These are phyloP conservation scores for Colletotrichum spinosum DNA, from an alignment of 2,329 filamentous ascomycete genomes.

Conservation along the genomic window DNA sequence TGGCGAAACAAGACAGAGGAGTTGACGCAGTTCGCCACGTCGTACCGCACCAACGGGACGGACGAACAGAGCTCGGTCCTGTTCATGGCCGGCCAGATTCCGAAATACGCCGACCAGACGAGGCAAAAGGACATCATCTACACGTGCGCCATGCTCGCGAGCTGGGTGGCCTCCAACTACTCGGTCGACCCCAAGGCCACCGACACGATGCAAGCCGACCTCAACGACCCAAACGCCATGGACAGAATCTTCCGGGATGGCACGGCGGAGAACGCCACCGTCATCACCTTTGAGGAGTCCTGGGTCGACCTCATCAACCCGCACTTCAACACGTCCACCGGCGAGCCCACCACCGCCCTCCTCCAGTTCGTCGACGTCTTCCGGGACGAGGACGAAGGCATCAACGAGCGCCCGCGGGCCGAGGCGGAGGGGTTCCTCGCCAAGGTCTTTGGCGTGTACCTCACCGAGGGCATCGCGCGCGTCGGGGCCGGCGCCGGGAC, in stretches of 20 bases:
- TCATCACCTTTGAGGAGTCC: neutral
- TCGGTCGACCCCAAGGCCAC: conserved; percentile 5
- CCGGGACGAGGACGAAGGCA: neutral
- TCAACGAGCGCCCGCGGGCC: neutral
- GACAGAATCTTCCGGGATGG: neutral
- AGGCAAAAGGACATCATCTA: neutral
- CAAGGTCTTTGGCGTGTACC: conserved; percentile 11
- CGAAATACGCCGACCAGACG: neutral
- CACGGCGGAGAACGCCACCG: neutral
- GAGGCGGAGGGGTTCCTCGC: neutral
- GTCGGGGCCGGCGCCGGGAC: neutral
- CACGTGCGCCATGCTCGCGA: conserved; percentile 9
- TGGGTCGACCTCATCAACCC: neutral
- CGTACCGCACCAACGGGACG: neutral
- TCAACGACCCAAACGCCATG: neutral
- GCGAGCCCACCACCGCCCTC: neutral
- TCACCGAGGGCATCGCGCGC: conserved; percentile 13
- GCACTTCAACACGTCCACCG: neutral
- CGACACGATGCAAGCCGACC: neutral
- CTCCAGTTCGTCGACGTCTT: neutral
- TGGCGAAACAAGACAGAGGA: neutral
- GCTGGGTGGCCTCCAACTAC: conserved; percentile 12
- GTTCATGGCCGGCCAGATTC: conserved; percentile 5
- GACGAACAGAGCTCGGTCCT: neutral
- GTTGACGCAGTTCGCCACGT: neutral